These are phyloP conservation scores for Neurospora tetrasperma DNA, from an alignment of 495 filamentous ascomycete genomes.

Conservation along the genomic window DNA sequence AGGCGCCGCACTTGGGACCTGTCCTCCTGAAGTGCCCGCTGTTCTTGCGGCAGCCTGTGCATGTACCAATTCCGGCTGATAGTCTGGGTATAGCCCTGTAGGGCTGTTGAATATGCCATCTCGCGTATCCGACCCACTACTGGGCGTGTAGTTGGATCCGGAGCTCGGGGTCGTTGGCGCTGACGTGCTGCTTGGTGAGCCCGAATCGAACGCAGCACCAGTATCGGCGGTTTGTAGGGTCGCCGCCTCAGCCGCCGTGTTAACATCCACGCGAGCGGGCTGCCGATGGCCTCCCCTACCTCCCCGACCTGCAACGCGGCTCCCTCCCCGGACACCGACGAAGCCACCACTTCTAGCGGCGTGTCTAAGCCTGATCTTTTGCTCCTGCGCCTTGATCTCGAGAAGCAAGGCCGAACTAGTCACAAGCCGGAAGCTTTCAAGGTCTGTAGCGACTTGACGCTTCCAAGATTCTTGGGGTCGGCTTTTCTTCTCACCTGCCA, in stretches of 20 bases:
- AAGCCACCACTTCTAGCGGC: not conserved
- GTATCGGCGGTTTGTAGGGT: too few relatives aligned
- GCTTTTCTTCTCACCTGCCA: too few relatives aligned
- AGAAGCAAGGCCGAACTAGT: too few relatives aligned
- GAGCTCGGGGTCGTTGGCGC: not conserved
- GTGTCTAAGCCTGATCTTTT: not conserved
- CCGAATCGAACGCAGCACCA: too few relatives aligned
- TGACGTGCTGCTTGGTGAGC: not conserved
- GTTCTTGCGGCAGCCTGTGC: not conserved
- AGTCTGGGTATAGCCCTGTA: not conserved
- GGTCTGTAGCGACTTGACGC: not conserved
- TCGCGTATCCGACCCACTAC: not conserved
- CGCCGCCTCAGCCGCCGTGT: too few relatives aligned
- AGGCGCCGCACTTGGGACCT: not conserved
- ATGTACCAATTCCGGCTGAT: not conserved
- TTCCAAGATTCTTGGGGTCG: too few relatives aligned
- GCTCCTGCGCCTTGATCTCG: constrained; percentile 11
- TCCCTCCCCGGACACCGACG: not conserved
- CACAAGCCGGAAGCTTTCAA: constrained; percentile 25
- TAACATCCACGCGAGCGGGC: not conserved
- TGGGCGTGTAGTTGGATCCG: not conserved
- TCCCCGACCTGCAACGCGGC: not conserved
- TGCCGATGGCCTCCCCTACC: not conserved
- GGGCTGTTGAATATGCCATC: not conserved
- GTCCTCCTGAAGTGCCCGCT: not conserved